Base-by-base conservation (phyloP, 106 monocot species). In the Dendrobium huoshanense region DNA sequence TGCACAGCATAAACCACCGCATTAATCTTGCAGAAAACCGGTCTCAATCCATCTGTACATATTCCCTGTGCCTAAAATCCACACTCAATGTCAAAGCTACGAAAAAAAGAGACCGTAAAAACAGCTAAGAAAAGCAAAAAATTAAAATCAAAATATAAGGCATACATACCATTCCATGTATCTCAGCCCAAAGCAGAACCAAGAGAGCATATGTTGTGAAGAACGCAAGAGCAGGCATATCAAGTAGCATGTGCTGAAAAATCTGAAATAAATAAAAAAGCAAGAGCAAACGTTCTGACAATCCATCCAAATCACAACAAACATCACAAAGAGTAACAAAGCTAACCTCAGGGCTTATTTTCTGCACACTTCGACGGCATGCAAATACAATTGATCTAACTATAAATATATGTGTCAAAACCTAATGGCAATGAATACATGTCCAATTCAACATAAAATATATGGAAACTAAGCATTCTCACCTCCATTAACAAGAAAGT, bases 171-270 rank as follows among this genome's bases (percentile, higher is more conserved):
- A 92, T 92, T 77, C 91, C 90, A 86, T 98, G 92, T 84, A 98
- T 98, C 44, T 98, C 97, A 19, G 94, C 94, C 97, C 97, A 97
- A 68, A 97, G 94, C 47, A 97, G 83, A 27, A 94, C 91, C 54
- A 97, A 41, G 4, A 97, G 89, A 3, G 88, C 94, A 80, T 97
- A 97, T 0, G 96, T 97, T 2, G 96, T 94, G 84, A 97, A 97
- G 85, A 97, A 97, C 7, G 82, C 88, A 82, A 97, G 92, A 22
- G 86, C 85, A 41, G 96, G 96, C 67, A 94, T 47, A 87, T 94
- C 96, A 74, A 97, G 82, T 54, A 97, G 83, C 40, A 96, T 72
- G 84, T 90, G 90, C 82, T 96, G 90, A 27, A 96, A 25, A 45
- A 94, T 90, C 94, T 97, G 85, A 81, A 9, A 43, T 22, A 81